Evolutionary conservation across 2,329 filamentous ascomycete genomes (phyloP).

Genomic region (Fusarium transvaalense): DNA sequence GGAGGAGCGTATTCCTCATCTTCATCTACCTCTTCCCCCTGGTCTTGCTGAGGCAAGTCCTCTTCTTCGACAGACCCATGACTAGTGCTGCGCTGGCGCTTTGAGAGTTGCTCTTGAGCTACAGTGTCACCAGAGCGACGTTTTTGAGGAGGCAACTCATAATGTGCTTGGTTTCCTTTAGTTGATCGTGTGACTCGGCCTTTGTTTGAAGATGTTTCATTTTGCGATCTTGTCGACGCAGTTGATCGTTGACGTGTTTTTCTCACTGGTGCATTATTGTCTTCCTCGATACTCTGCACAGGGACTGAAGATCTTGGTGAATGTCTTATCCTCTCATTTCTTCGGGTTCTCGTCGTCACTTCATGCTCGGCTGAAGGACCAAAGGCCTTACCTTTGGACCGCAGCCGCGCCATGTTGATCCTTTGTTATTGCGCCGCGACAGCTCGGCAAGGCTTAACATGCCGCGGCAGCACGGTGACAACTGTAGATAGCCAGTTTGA

Average conservation of each 20-base stretch:
- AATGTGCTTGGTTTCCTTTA: background rate
- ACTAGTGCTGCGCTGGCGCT: constrained; percentile 14
- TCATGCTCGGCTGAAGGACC: background rate
- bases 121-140: constrained; percentile 16
- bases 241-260: constrained; percentile 6
- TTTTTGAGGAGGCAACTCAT: constrained; percentile 18
- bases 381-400: constrained; percentile 23
- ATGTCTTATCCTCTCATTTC: background rate
- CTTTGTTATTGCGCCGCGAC: constrained; percentile 21
- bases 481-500: background rate
- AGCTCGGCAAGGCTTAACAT: background rate
- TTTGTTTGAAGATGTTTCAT: background rate
- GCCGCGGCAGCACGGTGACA: constrained; percentile 1
- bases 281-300: constrained; percentile 15
- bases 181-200: constrained; percentile 31
- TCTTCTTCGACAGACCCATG: background rate
- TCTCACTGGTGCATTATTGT: background rate
- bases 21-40: constrained; percentile 5
- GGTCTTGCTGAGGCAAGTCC: background rate
- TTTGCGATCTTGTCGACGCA: background rate
- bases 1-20: constrained; percentile 24
- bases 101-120: background rate
- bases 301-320: constrained; percentile 5
- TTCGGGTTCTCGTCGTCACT: background rate
- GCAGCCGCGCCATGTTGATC: constrained; percentile 23